These are phyloP conservation scores for Excoecaria cochinchinensis DNA, from an alignment of 345 rosid genomes.

Conservation along the genomic window DNA sequence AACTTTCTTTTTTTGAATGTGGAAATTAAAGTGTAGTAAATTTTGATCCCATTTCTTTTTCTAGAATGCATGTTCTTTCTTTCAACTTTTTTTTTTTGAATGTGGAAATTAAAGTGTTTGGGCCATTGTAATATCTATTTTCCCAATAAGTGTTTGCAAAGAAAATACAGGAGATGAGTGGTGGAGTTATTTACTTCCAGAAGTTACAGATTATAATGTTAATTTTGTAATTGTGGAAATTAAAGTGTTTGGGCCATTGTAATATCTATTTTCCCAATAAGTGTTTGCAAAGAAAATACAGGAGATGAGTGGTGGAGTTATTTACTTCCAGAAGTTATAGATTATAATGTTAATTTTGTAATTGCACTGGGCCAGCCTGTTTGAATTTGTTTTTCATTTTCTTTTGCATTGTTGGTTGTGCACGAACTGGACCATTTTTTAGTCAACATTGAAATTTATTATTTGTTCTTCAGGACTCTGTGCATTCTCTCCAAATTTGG, in stretches of 20 bases:
- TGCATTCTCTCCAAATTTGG: slow-evolving; percentile 79
- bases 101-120: not conserved
- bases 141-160: not conserved
- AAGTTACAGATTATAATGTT: not conserved
- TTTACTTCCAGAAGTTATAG: no score
- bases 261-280: no score
- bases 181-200: not conserved
- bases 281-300: no score
- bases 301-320: no score
- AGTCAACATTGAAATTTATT: slow-evolving; percentile 8
- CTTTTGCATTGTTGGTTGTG: not conserved
- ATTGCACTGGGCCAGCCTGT: not conserved
- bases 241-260: no score
- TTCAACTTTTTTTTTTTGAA: no score
- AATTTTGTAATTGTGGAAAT: no score
- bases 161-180: not conserved
- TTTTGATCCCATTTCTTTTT: no score
- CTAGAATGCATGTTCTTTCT: no score
- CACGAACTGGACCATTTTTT: not conserved
- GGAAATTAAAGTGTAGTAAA: no score
- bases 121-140: not conserved
- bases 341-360: no score
- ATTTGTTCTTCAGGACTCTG: slow-evolving; percentile 58
- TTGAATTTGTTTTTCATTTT: not conserved
- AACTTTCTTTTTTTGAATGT: not conserved